These are phyloP conservation scores for Ceratobasidium theobromae DNA, from an alignment of 1,284 basidiomycete genomes.

Conservation along the genomic window DNA sequence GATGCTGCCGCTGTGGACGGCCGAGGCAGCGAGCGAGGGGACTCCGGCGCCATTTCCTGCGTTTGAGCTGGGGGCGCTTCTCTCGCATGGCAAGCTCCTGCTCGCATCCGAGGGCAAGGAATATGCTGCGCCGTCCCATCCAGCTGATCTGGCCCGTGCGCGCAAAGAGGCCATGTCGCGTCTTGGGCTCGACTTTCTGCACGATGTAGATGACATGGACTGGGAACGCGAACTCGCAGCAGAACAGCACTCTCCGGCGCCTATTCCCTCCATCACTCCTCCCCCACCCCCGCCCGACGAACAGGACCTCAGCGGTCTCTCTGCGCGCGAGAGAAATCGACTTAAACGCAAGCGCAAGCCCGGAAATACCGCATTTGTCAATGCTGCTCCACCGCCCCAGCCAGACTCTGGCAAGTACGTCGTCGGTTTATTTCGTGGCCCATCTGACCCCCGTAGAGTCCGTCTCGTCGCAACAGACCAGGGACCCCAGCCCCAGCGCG, in stretches of 20 bases:
- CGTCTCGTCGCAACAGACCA: conserved; percentile 55
- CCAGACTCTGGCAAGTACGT: conserved; percentile 30
- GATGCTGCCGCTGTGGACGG: conserved; percentile 78
- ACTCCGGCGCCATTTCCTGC: conserved; percentile 48
- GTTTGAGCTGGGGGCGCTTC: conserved; percentile 74
- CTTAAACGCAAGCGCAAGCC: conserved; percentile 89
- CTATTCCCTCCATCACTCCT: conserved; percentile 41
- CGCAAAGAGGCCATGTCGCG: conserved; percentile 80
- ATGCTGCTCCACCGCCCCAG: conserved; percentile 39
- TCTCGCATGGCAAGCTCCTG: conserved; percentile 72
- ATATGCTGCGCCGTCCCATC: conserved; percentile 68
- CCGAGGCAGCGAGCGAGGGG: conserved; percentile 51
- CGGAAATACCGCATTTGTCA: conserved; percentile 76
- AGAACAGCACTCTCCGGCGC: conserved; percentile 47
- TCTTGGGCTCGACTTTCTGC: conserved; percentile 78
- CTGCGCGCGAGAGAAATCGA: conserved; percentile 85
- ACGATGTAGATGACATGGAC: conserved; percentile 70
- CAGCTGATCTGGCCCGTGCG: conserved; percentile 75
- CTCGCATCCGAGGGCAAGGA: conserved; percentile 88
- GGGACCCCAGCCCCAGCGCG: conserved; percentile 41
- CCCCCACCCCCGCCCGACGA: conserved; percentile 27
- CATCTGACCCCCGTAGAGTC: conserved; percentile 50
- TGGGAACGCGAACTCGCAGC: conserved; percentile 74
- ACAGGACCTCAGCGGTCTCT: conserved; percentile 49
- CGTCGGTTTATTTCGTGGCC: neutral